These are phyloP conservation scores for Podospora pseudopauciseta DNA, from an alignment of 495 filamentous ascomycete species.

Conservation along the genomic window DNA sequence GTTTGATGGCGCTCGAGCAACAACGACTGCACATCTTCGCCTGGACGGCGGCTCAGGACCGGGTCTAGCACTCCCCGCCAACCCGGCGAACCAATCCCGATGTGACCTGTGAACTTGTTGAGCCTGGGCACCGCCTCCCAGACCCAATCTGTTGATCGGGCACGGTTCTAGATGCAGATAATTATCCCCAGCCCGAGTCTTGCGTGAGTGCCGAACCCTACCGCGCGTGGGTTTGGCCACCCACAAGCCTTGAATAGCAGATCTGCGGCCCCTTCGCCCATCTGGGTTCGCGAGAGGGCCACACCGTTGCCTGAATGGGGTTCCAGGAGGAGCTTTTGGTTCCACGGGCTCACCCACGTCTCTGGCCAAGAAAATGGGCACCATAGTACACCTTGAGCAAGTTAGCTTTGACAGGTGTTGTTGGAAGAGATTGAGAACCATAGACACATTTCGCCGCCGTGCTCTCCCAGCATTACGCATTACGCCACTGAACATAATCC, in stretches of 20 bases:
- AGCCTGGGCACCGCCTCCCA: neutral
- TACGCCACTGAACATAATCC: neutral
- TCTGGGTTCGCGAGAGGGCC: neutral
- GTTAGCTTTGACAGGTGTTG: neutral
- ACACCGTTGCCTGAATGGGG: neutral
- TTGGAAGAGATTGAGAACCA: neutral
- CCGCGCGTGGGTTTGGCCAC: neutral
- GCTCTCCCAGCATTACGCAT: neutral
- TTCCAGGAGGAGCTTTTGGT: neutral
- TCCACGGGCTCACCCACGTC: neutral
- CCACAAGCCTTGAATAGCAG: neutral
- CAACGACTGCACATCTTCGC: neutral
- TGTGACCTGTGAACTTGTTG: neutral
- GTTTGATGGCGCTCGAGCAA: neutral
- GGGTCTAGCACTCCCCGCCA: neutral
- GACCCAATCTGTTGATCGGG: neutral
- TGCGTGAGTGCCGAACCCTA: neutral
- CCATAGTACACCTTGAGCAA: neutral
- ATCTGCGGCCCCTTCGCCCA: neutral
- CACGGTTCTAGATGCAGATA: neutral
- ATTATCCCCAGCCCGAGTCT: neutral
- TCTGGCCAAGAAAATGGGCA: neutral
- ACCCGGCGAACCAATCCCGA: neutral
- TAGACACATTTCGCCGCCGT: neutral
- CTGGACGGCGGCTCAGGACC: neutral